Evolutionary conservation across 768 basidiomycete species (phyloP).

Genomic region (Psilocybe cubensis): DNA sequence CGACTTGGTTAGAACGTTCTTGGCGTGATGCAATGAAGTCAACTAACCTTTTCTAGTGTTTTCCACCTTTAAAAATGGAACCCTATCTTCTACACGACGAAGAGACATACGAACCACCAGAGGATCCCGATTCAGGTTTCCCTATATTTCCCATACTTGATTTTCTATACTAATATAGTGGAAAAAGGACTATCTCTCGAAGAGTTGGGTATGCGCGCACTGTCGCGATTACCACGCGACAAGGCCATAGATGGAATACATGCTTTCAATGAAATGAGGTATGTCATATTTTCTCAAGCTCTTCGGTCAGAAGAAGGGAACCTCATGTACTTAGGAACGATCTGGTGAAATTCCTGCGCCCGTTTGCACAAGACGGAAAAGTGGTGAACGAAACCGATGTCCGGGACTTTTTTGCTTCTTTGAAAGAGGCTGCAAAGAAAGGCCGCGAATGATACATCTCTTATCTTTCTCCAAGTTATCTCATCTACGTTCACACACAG

Average conservation of each 20-base stretch:
- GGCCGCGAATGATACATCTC: conserved; percentile 12
- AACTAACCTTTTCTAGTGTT: conserved; percentile 49
- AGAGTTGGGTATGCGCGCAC: conserved; percentile 81
- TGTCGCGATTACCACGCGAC: conserved; percentile 75
- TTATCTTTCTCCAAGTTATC: background rate
- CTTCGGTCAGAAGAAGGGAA: background rate
- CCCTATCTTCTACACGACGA: conserved; percentile 76
- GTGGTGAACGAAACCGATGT: conserved; percentile 77
- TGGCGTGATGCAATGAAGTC: conserved; percentile 3
- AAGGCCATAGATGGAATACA: conserved; percentile 82
- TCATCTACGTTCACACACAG: background rate
- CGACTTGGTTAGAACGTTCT: conserved; percentile 41
- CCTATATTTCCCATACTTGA: conserved; percentile 1
- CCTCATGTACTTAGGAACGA: conserved; percentile 57
- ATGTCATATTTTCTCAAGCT: conserved; percentile 22
- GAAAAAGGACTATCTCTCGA: conserved; percentile 75
- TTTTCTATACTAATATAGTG: background rate
- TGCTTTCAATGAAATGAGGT: conserved; percentile 87
- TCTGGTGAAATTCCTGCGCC: conserved; percentile 70
- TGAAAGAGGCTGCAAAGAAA: conserved; percentile 43
- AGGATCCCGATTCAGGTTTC: conserved; percentile 82
- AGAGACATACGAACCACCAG: conserved; percentile 83
- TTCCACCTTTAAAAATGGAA: conserved; percentile 51
- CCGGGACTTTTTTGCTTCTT: conserved; percentile 62
- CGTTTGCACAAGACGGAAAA: conserved; percentile 79